Evolutionary conservation across 2,329 filamentous ascomycete genomes (phyloP).

Genomic region (Aspergillus jensenii): DNA sequence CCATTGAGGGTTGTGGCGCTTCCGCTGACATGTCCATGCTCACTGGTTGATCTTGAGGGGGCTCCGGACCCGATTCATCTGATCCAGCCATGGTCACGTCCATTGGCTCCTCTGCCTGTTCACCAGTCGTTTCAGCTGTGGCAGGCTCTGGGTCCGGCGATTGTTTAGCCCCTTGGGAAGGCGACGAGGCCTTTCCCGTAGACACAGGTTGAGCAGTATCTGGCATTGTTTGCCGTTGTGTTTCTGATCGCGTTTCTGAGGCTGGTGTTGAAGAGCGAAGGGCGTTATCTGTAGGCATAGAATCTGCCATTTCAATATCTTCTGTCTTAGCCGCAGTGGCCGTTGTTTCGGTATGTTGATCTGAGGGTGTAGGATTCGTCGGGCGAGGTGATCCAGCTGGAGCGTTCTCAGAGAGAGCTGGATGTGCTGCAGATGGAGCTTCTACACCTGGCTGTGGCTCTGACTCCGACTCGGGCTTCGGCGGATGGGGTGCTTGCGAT

Average conservation of each 20-base stretch:
- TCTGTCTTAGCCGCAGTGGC: not conserved
- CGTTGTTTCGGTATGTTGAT: constrained; percentile 1
- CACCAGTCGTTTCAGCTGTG: not conserved
- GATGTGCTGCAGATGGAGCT: not conserved
- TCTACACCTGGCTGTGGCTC: not conserved
- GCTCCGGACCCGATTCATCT: constrained; percentile 2
- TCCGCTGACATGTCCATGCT: constrained; percentile 10
- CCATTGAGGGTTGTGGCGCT: not conserved
- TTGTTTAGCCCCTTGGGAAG: constrained; percentile 6
- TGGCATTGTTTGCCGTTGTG: not conserved
- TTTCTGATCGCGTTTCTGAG: not conserved
- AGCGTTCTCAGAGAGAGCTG: not conserved
- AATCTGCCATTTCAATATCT: constrained; percentile 21
- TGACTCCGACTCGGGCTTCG: not conserved
- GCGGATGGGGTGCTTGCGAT: not conserved
- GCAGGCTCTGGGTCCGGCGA: not conserved
- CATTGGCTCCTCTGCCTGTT: constrained; percentile 11
- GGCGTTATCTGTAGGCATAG: constrained; percentile 1
- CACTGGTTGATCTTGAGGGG: not conserved
- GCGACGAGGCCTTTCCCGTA: not conserved
- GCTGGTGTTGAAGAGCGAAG: not conserved
- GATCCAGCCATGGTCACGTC: constrained; percentile 12
- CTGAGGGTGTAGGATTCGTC: not conserved
- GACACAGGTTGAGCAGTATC: constrained; percentile 1
- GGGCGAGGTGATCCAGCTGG: not conserved